phyloP scores from a whole-genome alignment of 2,329 filamentous ascomycete species.

The Chaetothyriales sp. region DNA sequence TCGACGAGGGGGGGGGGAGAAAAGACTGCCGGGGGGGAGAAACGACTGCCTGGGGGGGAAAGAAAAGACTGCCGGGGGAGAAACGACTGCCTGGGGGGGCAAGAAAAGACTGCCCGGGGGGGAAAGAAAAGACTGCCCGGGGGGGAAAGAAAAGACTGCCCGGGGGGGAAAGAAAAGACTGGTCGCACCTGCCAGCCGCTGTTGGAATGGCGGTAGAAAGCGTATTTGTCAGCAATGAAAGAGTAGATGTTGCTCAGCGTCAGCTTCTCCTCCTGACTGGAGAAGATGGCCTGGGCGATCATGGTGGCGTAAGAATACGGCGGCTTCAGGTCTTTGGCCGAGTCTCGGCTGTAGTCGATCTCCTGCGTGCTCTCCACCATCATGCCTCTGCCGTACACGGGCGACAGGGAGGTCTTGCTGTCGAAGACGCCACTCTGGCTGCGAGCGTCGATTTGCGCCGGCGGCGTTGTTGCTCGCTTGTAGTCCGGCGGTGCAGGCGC shows the following conservation, averaged over 20 bases:
- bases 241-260: conserved; percentile 88
- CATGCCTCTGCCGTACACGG: conserved; percentile 36
- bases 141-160: not conserved
- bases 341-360: conserved; percentile 55
- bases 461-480: conserved; percentile 24
- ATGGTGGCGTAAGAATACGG: conserved; percentile 93
- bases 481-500: conserved; percentile 32
- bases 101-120: not conserved
- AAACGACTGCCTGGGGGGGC: too few relatives aligned
- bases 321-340: conserved; percentile 82
- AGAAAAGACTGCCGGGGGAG: too few relatives aligned
- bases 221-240: conserved; percentile 80
- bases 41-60: not conserved
- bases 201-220: conserved; percentile 78
- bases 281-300: conserved; percentile 91
- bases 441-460: conserved; percentile 17
- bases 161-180: not conserved
- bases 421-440: conserved; percentile 19
- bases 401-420: conserved; percentile 32
- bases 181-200: conserved; percentile 76
- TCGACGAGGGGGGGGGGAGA: conserved; percentile 1
- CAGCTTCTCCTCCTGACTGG: conserved; percentile 71
- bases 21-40: not conserved
- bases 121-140: not conserved
- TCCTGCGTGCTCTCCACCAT: conserved; percentile 42